Percentiles rank a stretch among this genome's conserved stretches.
These are phyloP conservation scores for Fusarium sp. DNA, from an alignment of 2,329 filamentous ascomycete species.

Conservation along the genomic window DNA sequence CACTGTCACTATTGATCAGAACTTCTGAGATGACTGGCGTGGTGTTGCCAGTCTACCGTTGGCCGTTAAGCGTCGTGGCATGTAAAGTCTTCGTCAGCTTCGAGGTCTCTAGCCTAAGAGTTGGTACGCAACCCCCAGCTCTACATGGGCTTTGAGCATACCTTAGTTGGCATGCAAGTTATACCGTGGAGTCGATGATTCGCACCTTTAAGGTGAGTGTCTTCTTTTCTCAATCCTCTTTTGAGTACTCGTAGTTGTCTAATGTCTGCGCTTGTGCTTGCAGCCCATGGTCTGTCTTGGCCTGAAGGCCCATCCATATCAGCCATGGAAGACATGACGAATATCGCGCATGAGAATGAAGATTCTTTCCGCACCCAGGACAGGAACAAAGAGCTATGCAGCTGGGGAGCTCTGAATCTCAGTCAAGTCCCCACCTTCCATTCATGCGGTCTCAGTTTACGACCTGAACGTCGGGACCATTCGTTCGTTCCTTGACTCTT, in stretches of 20 bases:
- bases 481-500: background rate
- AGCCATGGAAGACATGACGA: slow-evolving; percentile 6
- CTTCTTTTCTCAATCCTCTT: slow-evolving; percentile 17
- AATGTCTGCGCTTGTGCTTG: background rate
- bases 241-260: background rate
- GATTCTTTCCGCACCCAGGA: background rate
- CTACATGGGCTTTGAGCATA: slow-evolving; percentile 14
- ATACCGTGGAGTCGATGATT: background rate
- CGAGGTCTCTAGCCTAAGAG: slow-evolving; percentile 2
- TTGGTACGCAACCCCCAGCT: slow-evolving; percentile 23
- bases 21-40: background rate
- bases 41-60: background rate
- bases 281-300: slow-evolving; percentile 9
- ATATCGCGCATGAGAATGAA: background rate
- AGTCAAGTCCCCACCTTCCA: slow-evolving; percentile 6
- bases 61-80: background rate
- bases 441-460: slow-evolving; percentile 32
- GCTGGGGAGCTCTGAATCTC: slow-evolving; percentile 24
- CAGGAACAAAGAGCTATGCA: slow-evolving; percentile 13
- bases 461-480: slow-evolving; percentile 36
- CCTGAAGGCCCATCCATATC: background rate
- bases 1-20: background rate
- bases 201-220: slow-evolving; percentile 22
- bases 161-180: background rate
- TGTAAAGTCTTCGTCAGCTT: slow-evolving; percentile 13